Base-by-base conservation (phyloP, 805 yeast species). In the Hanseniaspora singularis region DNA sequence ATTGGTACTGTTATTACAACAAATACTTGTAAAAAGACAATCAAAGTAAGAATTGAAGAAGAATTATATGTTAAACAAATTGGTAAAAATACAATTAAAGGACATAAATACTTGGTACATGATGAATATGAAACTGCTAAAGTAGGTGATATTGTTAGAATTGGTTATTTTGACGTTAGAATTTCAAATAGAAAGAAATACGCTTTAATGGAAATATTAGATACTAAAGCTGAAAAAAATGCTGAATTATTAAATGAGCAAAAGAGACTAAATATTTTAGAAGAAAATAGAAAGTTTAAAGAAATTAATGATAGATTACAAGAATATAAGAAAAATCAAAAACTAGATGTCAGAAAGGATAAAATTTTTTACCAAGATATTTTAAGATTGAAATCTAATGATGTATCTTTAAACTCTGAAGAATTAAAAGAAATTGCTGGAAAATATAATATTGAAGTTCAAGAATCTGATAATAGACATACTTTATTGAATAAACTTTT, bases 71-170 rank as follows among this genome's bases (percentile, higher is more conserved):
- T 86, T 63, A 73, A 73, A 50, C 66, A 70, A 51, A 73, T 84
- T 52, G 81, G 82, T 61, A 83, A 82, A 65, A 85, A 84, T 54
- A 71, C 84, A 54, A 67, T 82, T 57, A 77, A 74, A 57, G 76
- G 87, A 67, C 83, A 81, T 57, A 94, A 85, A 58, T 87, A 76
- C 62, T 66, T 89, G 50, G 96, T 87, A 15, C 98, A 89, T 63
- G 98, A 89, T 62, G 96, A 89, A 66, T 86, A 84, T 24, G 79
- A 84, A 58, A 72, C 86, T 44, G 84, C 96, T 55, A 80, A 87
- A 60, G 95, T 87, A 62, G 98, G 98, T 38, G 98, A 89, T 67
- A 69, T 89, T 52, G 97, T 92, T 14, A 77, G 97, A 64, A 85
- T 89, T 49, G 95, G 89, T 64, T 75, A 53, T 94, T 95, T 34